These are phyloP conservation scores for Iris pallida DNA, from an alignment of 116 monocot species.

Conservation along the genomic window DNA sequence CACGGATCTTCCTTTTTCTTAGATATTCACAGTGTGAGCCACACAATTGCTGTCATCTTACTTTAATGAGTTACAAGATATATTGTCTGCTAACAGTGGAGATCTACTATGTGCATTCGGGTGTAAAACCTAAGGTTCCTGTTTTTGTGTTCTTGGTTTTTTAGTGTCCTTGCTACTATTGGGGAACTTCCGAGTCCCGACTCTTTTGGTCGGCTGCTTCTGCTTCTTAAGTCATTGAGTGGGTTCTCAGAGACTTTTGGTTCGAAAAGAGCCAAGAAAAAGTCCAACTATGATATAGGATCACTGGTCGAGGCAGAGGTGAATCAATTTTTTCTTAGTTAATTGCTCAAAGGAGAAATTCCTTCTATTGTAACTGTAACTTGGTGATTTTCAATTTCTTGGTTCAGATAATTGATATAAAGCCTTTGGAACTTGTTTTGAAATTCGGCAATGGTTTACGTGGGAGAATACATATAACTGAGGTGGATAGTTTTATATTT, in stretches of 20 bases:
- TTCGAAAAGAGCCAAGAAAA: conserved; percentile 59
- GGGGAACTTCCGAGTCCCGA: conserved; percentile 51
- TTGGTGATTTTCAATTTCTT: not conserved
- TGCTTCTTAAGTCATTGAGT: conserved; percentile 49
- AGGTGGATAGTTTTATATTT: conserved; percentile 34
- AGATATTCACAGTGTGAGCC: too few relatives aligned
- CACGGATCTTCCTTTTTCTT: too few relatives aligned
- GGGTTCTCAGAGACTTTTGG: conserved; percentile 28
- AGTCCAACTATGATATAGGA: conserved; percentile 40
- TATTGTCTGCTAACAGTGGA: too few relatives aligned
- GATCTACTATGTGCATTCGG: not conserved
- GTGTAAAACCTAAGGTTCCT: not conserved
- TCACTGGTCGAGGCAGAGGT: conserved; percentile 88
- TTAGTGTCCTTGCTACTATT: conserved; percentile 57
- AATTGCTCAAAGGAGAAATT: conserved; percentile 1
- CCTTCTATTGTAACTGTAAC: not conserved
- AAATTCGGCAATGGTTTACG: conserved; percentile 55
- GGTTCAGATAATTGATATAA: conserved; percentile 65
- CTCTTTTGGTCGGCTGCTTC: conserved; percentile 53
- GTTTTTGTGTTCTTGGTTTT: conserved; percentile 1
- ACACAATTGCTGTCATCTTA: too few relatives aligned
- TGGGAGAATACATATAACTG: conserved; percentile 86
- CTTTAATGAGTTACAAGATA: too few relatives aligned
- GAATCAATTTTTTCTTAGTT: conserved; percentile 4
- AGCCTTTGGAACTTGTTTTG: conserved; percentile 54